Evolutionary conservation across 768 basidiomycete genomes (phyloP).

Genomic region (Xerocomus spinulosus): DNA sequence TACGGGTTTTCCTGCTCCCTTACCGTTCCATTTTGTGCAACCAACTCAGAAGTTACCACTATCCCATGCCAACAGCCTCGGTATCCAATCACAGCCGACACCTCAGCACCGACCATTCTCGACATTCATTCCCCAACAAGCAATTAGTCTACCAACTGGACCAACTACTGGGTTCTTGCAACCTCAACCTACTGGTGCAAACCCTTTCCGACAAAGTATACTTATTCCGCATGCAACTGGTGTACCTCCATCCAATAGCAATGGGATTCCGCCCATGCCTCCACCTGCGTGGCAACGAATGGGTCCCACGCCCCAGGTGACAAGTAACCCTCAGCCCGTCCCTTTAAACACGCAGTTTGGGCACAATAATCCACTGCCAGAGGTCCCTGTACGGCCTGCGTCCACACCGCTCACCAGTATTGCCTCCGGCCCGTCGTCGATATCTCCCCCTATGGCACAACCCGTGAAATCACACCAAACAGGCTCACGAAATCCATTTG

Average conservation of each 20-base stretch:
- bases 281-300: slow-evolving; percentile 7
- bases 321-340: slow-evolving; percentile 4
- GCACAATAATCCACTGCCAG: slow-evolving; percentile 5
- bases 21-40: slow-evolving; percentile 35
- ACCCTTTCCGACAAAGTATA: slow-evolving; percentile 84
- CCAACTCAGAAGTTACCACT: slow-evolving; percentile 9
- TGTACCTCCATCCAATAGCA: slow-evolving; percentile 41
- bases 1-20: slow-evolving; percentile 51
- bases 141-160: slow-evolving; percentile 38
- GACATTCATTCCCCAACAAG: slow-evolving; percentile 52
- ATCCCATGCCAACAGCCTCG: slow-evolving; percentile 17
- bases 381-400: slow-evolving; percentile 54
- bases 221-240: slow-evolving; percentile 62
- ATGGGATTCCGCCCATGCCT: slow-evolving; percentile 14
- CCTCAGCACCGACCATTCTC: slow-evolving; percentile 52
- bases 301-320: slow-evolving; percentile 9
- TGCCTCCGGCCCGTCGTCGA: slow-evolving; percentile 19
- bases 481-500: slow-evolving; percentile 94
- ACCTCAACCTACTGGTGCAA: slow-evolving; percentile 54
- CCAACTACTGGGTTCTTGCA: slow-evolving; percentile 50
- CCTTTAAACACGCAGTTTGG: slow-evolving; percentile 5
- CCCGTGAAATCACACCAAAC: slow-evolving; percentile 85
- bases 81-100: slow-evolving; percentile 34
- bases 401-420: slow-evolving; percentile 65
- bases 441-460: slow-evolving; percentile 47